Evolutionary conservation across 2,329 filamentous ascomycete genomes (phyloP).

Genomic region (Paraphaeosphaeria sporulosa): DNA sequence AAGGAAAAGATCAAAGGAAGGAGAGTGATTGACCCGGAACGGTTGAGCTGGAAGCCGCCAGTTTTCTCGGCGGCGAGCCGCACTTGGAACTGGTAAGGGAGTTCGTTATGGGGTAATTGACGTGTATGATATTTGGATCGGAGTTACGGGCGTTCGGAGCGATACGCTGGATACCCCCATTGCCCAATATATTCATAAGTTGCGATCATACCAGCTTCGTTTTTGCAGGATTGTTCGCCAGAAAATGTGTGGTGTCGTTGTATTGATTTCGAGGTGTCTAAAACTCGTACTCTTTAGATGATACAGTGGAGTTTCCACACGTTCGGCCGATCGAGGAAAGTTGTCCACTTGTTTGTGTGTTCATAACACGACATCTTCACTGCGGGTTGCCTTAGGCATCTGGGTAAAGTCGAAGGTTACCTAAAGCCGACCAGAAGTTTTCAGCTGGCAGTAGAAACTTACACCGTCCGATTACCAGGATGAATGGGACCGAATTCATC

Average conservation of each 20-base stretch:
- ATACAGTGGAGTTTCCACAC: too few relatives aligned
- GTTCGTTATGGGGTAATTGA: background rate
- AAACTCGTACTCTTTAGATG: too few relatives aligned
- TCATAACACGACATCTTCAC: background rate
- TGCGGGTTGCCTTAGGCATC: background rate
- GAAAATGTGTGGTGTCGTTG: too few relatives aligned
- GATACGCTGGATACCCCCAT: constrained; percentile 3
- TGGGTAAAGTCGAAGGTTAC: background rate
- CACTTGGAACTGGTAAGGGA: constrained; percentile 87
- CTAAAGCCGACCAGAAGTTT: too few relatives aligned
- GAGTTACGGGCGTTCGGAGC: constrained; percentile 3
- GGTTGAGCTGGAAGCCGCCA: constrained; percentile 93
- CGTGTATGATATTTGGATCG: background rate
- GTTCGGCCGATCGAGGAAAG: too few relatives aligned
- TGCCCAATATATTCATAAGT: background rate
- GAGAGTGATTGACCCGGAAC: constrained; percentile 76
- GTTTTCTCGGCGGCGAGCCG: constrained; percentile 88
- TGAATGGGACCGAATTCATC: too few relatives aligned
- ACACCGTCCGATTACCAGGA: too few relatives aligned
- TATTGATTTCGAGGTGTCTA: too few relatives aligned
- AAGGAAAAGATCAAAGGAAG: constrained; percentile 82
- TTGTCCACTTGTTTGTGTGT: too few relatives aligned
- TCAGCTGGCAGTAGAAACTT: too few relatives aligned
- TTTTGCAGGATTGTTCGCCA: background rate
- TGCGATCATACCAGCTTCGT: background rate